Evolutionary conservation across 805 yeast genomes (phyloP).

Genomic region (Ogataea nitratoaversa): DNA sequence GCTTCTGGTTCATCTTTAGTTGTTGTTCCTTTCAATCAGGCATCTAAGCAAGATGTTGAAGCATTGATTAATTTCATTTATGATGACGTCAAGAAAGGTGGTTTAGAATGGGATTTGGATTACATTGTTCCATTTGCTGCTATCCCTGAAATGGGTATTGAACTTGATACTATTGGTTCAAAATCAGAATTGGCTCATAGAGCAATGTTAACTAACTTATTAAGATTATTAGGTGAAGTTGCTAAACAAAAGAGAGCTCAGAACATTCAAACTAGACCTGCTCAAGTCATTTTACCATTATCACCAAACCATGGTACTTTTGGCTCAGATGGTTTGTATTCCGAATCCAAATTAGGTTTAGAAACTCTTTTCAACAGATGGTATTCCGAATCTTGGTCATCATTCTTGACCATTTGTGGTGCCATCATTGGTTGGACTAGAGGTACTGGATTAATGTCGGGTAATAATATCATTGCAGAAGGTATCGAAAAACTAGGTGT

Average conservation of each 20-base stretch:
- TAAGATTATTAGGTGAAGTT: slow-evolving; percentile 88
- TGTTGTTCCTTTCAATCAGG: slow-evolving; percentile 99
- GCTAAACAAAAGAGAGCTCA: slow-evolving; percentile 75
- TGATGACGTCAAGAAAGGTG: slow-evolving; percentile 76
- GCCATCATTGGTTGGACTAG: slow-evolving; percentile 99
- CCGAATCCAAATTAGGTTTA: slow-evolving; percentile 92
- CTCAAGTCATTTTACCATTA: slow-evolving; percentile 92
- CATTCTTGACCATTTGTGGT: slow-evolving; percentile 94
- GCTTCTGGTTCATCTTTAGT: slow-evolving; percentile 86
- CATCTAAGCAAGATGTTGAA: slow-evolving; percentile 89
- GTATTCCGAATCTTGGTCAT: slow-evolving; percentile 96
- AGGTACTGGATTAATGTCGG: slow-evolving; percentile 99
- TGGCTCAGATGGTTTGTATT: slow-evolving; percentile 97
- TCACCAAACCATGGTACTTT: slow-evolving; percentile 99
- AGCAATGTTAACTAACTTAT: slow-evolving; percentile 93
- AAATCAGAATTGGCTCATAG: slow-evolving; percentile 97
- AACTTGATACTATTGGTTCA: slow-evolving; percentile 87
- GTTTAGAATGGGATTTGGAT: slow-evolving; percentile 97
- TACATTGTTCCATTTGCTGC: slow-evolving; percentile 97
- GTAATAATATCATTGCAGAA: slow-evolving; percentile 94
- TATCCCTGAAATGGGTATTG: slow-evolving; percentile 97
- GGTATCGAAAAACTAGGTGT: slow-evolving; percentile 95
- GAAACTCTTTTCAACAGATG: slow-evolving; percentile 98
- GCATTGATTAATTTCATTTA: slow-evolving; percentile 83
- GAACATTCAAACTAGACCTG: slow-evolving; percentile 91